Conservation (phyloP, 192 early-diverging fungal genomes). For the Umbelopsis vinacea region DNA sequence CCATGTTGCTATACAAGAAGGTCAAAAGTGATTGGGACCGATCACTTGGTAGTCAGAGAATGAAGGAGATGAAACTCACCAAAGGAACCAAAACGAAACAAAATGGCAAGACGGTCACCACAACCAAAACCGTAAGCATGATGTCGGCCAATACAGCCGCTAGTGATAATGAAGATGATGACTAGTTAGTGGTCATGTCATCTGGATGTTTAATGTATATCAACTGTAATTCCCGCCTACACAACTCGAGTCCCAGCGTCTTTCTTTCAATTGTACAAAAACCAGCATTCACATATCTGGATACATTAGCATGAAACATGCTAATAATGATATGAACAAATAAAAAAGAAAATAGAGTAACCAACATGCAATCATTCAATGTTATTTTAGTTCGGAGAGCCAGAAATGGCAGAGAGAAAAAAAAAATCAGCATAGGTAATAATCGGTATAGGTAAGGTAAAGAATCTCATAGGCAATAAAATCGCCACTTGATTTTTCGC, state of each 20-base stretch:
- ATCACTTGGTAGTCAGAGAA: slow-evolving; percentile 33
- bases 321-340: background rate
- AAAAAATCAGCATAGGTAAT: no score
- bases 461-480: no score
- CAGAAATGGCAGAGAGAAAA: no score
- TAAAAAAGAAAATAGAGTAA: no score
- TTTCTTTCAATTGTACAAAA: slow-evolving; percentile 7
- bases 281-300: background rate
- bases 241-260: no score
- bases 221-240: slow-evolving; percentile 3
- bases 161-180: background rate
- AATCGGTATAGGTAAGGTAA: no score
- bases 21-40: slow-evolving; percentile 86
- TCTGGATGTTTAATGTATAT: slow-evolving; percentile 11
- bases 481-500: background rate
- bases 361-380: no score
- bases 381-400: no score
- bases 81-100: slow-evolving; percentile 1
- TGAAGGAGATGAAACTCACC: background rate
- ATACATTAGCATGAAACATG: background rate
- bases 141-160: background rate
- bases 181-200: background rate
- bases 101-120: background rate
- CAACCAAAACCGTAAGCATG: background rate
- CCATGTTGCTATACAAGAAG: slow-evolving; percentile 89